phyloP scores from a whole-genome alignment of 2,329 filamentous ascomycete genomes.

The Pseudogymnoascus sp. region DNA sequence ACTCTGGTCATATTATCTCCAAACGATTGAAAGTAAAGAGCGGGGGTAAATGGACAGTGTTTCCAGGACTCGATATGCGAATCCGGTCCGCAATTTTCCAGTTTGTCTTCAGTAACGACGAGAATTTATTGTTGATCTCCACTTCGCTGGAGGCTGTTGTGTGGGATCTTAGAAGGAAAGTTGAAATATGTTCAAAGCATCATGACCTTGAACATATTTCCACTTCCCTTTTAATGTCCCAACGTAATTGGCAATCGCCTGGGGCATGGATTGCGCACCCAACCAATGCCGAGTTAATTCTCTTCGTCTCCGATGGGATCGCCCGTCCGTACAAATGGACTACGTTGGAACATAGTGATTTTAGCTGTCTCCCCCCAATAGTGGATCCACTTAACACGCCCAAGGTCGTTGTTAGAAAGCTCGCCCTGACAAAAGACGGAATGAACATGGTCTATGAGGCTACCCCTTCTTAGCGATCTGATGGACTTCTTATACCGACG shows the following conservation, averaged over 20 bases:
- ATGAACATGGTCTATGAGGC: neutral
- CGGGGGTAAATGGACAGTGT: conserved; percentile 13
- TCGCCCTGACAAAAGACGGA: neutral
- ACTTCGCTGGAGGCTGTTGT: neutral
- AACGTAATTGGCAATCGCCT: neutral
- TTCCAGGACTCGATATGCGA: conserved; percentile 12
- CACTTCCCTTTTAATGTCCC: no score
- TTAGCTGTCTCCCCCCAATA: neutral
- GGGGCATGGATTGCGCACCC: neutral
- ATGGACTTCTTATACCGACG: neutral
- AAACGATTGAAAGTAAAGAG: conserved; percentile 11
- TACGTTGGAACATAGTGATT: neutral
- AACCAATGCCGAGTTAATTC: neutral
- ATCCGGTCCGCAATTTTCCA: conserved; percentile 7
- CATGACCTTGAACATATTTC: neutral
- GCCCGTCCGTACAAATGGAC: neutral
- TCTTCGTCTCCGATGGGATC: neutral
- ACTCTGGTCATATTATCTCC: conserved; percentile 13
- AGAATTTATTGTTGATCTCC: conserved; percentile 13
- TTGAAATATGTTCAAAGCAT: neutral
- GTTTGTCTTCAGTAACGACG: conserved; percentile 13
- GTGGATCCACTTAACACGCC: neutral
- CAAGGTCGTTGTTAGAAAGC: neutral
- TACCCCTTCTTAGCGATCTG: neutral
- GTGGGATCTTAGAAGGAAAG: neutral